phyloP scores from a whole-genome alignment of 352 stramenopile species.

The Pythium guiyangense region DNA sequence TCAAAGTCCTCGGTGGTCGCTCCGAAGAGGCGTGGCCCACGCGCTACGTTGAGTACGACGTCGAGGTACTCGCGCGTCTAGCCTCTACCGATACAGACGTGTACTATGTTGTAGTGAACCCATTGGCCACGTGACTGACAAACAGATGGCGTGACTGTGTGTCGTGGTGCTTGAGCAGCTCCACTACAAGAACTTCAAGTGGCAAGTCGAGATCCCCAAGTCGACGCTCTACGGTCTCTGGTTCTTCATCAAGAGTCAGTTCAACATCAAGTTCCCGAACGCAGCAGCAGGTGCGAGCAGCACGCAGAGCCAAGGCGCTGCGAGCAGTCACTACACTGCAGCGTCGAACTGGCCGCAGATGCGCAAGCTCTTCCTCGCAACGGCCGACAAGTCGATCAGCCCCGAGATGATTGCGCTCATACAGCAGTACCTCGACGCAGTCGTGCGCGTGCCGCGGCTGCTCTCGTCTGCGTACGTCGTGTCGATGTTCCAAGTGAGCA shows the following conservation, averaged over 20 bases:
- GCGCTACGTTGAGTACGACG: constrained; percentile 82
- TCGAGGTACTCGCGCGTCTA: constrained; percentile 45
- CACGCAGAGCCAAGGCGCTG: constrained; percentile 8
- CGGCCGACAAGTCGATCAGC: constrained; percentile 64
- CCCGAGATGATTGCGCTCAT: constrained; percentile 76
- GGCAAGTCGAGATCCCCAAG: constrained; percentile 85
- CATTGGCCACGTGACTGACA: background rate
- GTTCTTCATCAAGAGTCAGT: constrained; percentile 85
- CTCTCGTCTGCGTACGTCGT: constrained; percentile 67
- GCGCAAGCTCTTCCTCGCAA: constrained; percentile 78
- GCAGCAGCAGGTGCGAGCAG: background rate
- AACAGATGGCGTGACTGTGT: background rate
- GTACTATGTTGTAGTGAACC: background rate
- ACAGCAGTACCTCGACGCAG: constrained; percentile 65
- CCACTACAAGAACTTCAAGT: constrained; percentile 73
- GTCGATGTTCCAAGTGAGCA: constrained; percentile 79
- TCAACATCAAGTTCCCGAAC: constrained; percentile 44
- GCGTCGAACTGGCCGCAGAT: constrained; percentile 54
- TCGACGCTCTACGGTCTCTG: constrained; percentile 76
- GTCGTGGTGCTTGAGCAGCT: constrained; percentile 17
- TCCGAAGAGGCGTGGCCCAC: constrained; percentile 80
- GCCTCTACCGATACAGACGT: background rate
- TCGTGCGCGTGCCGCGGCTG: constrained; percentile 57
- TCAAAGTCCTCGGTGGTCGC: constrained; percentile 56
- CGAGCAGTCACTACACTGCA: constrained; percentile 10